Base-by-base conservation (phyloP, 257 asterid genomes). In the Rubia yunnanensis region DNA sequence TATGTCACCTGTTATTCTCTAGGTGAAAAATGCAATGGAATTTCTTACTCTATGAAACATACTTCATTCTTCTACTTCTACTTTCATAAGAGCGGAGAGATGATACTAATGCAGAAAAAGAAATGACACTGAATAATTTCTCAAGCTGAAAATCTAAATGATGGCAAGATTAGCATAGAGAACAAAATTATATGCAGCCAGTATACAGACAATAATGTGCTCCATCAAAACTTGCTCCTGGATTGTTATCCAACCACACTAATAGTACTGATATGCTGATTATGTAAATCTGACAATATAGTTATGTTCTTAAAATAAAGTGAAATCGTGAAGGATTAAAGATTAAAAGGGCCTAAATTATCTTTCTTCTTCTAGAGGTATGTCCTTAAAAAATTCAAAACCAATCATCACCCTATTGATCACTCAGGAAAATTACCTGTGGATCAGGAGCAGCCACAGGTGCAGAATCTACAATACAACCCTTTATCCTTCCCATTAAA, bases 381-480 rank as follows among this genome's bases (percentile, higher is more conserved):
- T 7, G 20, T 38, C 0, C 14, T 13, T n/a, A 22, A 31, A 22
- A 31, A 39, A 9, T 44, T 44, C 17, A 17, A 27, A 48, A 9
- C 0, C 34, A 59, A 39, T 9, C 7, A 58, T 5, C 23, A 50
- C 15, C 7, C 17, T 3, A 1, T 8, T 5, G 83, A 70, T 30
- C 62, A 15, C 49, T 69, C 69, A 66, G 53, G 52, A 73, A 73
- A 8, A 68, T 30, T 81, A 92, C 98, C 96, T 87, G 91, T 38
- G 97, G 96, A 73, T 92, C 95, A 22, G 96, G 87, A 24, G 79
- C 77, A 15, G 96, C 91, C 68, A 83, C 96, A 14, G 98, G 98
- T 65, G 97, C 95, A 30, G 97, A 92, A 85, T 92, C 98, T 63
- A 92, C 95, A 55, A 92, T 61, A 63, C 96, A 89, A 23, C 98